Evolutionary conservation across 345 rosid species (phyloP), one percentile per base, ranked within the genome.

Genomic region (Melastoma malabathricum): DNA sequence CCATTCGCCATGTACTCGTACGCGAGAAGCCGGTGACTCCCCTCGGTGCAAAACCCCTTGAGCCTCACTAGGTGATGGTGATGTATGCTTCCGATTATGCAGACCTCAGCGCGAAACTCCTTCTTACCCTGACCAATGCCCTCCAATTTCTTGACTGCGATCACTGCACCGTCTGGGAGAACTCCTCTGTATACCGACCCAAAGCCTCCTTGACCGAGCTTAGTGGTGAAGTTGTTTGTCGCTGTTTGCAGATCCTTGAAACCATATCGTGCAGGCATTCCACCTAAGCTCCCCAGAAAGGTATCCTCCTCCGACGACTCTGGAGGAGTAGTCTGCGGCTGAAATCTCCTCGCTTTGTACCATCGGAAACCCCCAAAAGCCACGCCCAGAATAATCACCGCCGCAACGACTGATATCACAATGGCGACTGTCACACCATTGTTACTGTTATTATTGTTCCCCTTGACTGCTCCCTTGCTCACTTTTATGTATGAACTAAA

Each of bases 141-240:
- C 79, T 90, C 96, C 67, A 90, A 56, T 67, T 87, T 82, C 87
- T 90, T 90, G 60, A 90, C 98, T 1, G 98, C 96, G 44, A 90
- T 13, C 18, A 60, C 74, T 16, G 89, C 72, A 23, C 93, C 92
- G 59, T 80, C 96, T 0, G 78, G 82, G 13, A 90, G 83, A 67
- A 59, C 51, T 18, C 96, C 98, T 57, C 66, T 67, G 54, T 84
- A 90, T 47, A 90, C 98, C 0, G 98, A 86, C 39, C 98, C 98
- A 62, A 90, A 90, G 43, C 98, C 98, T 31, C 96, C 98, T 25
- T 80, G 93, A 41, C 98, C 98, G 25, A 90, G 80, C 76, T 79
- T 90, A 54, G 71, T 73, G 0, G 80, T 62, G 66, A 90, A 90
- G 77, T 82, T 74, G 60, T 80, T 69, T 3, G 98, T 90, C 10